Evolutionary conservation across 129 eudicot genomes (phyloP).

Genomic region (Flaveria linearis): DNA sequence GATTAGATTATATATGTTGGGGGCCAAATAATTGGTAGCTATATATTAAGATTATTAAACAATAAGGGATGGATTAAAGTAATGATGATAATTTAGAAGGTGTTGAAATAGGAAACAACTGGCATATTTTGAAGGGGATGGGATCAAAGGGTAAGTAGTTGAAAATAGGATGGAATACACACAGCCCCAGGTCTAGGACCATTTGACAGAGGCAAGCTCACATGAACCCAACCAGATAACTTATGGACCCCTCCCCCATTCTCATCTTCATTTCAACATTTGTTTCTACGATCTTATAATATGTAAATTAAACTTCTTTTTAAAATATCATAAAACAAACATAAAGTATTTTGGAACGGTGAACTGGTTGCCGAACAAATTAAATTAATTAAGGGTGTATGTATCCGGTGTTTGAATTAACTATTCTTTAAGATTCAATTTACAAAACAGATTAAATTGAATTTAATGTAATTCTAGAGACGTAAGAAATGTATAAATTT

Average conservation of each 20-base stretch:
- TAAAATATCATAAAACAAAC: background rate
- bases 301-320: background rate
- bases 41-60: background rate
- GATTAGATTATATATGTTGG: constrained; percentile 23
- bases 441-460: too few relatives aligned
- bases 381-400: background rate
- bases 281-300: background rate
- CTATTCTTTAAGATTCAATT: too few relatives aligned
- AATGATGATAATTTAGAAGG: constrained; percentile 19
- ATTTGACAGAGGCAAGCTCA: constrained; percentile 78
- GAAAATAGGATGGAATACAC: constrained; percentile 42
- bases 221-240: constrained; percentile 88
- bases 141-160: constrained; percentile 26
- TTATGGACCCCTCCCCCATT: constrained; percentile 55
- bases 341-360: background rate
- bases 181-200: constrained; percentile 50
- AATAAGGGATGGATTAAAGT: background rate
- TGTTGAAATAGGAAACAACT: constrained; percentile 45
- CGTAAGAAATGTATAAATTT: background rate
- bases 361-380: background rate
- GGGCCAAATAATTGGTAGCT: constrained; percentile 32
- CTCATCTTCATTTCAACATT: constrained; percentile 23
- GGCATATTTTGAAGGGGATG: constrained; percentile 40
- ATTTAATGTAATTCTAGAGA: background rate
- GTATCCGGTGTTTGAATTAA: too few relatives aligned